Percentiles rank a stretch among this genome's conserved stretches.
Conservation (phyloP, 345 rosid species). For the Acer negundo region DNA sequence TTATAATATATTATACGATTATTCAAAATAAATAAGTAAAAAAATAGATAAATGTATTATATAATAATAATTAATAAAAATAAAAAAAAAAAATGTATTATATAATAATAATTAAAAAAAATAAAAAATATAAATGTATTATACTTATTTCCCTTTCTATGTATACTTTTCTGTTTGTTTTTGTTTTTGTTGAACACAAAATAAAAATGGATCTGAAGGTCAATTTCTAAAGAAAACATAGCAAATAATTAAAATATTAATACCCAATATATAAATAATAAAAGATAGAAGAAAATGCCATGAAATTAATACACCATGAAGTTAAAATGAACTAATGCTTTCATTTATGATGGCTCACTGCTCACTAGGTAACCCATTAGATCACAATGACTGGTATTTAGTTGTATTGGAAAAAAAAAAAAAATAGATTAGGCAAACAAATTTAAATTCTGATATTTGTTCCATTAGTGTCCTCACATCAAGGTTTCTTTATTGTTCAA, state of each 20-base stretch:
- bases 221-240: not conserved
- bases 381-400: not conserved
- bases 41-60: no score
- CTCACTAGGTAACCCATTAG: not conserved
- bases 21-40: no score
- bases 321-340: not conserved
- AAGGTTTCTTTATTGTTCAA: not conserved
- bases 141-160: not conserved
- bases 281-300: not conserved
- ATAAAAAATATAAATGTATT: no score
- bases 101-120: no score
- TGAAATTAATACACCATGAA: not conserved
- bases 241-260: not conserved
- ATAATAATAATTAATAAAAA: no score
- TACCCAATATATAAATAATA: not conserved
- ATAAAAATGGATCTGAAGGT: not conserved
- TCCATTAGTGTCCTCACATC: not conserved
- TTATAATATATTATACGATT: no score
- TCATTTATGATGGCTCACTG: not conserved
- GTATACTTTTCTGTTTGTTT: not conserved
- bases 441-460: not conserved
- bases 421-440: slow-evolving; percentile 4
- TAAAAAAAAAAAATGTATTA: no score
- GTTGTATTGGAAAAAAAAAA: not conserved
- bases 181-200: not conserved